Conservation (phyloP, 192 early-diverging fungal genomes). For the Mycoemilia scoparia region DNA sequence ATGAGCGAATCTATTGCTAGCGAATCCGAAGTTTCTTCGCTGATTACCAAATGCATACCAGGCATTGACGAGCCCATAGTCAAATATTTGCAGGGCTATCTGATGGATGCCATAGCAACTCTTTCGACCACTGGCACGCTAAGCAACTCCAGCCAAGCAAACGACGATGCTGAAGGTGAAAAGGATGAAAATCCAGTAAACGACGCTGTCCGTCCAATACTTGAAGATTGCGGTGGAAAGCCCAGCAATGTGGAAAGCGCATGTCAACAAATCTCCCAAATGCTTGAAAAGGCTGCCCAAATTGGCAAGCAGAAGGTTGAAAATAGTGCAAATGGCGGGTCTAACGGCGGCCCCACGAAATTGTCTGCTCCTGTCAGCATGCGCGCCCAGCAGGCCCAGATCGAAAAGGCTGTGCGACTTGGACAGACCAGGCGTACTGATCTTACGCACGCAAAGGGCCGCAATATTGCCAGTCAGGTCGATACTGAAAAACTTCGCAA, state of each 20-base stretch:
- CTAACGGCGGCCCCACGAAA: not conserved
- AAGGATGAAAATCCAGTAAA: conserved; percentile 23
- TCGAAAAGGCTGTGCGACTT: conserved; percentile 34
- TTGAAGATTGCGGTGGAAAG: conserved; percentile 47
- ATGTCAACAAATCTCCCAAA: conserved; percentile 43
- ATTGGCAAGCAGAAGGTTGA: conserved; percentile 13
- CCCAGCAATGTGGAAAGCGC: conserved; percentile 43
- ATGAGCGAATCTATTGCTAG: too few species aligned
- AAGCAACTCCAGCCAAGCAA: too few species aligned
- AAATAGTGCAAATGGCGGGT: conserved; percentile 19
- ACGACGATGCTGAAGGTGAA: too few species aligned
- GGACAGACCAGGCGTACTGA: conserved; percentile 32
- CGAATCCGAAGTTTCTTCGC: conserved; percentile 20
- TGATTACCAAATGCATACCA: conserved; percentile 40
- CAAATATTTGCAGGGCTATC: conserved; percentile 59
- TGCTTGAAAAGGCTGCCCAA: conserved; percentile 41
- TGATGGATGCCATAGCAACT: conserved; percentile 31
- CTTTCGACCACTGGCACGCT: conserved; percentile 3
- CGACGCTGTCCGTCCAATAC: conserved; percentile 46
- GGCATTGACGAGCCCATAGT: conserved; percentile 54
- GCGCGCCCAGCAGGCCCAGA: conserved; percentile 51
- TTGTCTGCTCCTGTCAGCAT: conserved; percentile 41
- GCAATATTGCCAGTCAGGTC: conserved; percentile 50
- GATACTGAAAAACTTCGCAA: conserved; percentile 70
- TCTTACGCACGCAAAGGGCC: conserved; percentile 46